A percentile compares a stretch with the other conserved stretches of the same genome.
phyloP scores from a whole-genome alignment of 1,284 basidiomycete genomes.

The Laetiporus sulphureus region DNA sequence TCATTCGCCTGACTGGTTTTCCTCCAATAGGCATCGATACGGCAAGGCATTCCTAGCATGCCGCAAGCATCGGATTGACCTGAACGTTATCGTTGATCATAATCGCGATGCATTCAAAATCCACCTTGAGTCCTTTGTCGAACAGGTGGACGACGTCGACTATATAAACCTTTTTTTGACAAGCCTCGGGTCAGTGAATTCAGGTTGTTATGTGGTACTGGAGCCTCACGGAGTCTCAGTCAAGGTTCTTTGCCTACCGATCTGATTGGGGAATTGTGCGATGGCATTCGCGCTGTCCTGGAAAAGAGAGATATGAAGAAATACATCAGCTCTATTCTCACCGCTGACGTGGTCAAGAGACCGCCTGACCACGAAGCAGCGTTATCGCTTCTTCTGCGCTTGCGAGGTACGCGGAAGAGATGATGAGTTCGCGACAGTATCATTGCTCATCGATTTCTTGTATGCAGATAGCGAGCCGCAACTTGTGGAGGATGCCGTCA shows the following conservation, averaged over 20 bases:
- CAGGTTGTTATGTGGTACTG: neutral
- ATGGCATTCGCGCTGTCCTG: conserved; percentile 70
- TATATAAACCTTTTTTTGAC: conserved; percentile 93
- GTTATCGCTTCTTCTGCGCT: conserved; percentile 67
- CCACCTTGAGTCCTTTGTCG: conserved; percentile 62
- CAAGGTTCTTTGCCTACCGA: conserved; percentile 48
- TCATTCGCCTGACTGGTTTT: conserved; percentile 3
- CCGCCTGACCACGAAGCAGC: conserved; percentile 91
- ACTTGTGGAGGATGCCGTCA: conserved; percentile 91
- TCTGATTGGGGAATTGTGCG: conserved; percentile 71
- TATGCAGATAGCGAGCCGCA: conserved; percentile 59
- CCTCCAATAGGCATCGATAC: conserved; percentile 57
- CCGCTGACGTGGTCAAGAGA: conserved; percentile 87
- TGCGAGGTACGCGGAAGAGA: conserved; percentile 66
- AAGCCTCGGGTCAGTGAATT: conserved; percentile 59
- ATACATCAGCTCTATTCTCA: conserved; percentile 89
- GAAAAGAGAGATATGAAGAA: conserved; percentile 67
- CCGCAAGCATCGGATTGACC: conserved; percentile 89
- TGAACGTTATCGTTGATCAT: conserved; percentile 84
- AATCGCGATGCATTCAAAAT: conserved; percentile 64
- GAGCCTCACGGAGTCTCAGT: conserved; percentile 29
- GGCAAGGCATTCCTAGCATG: conserved; percentile 86
- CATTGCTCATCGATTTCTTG: neutral
- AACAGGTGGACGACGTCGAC: conserved; percentile 87
- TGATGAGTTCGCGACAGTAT: too few relatives aligned